phyloP scores from a whole-genome alignment of 192 early-diverging fungal species.

The Chytriomyces confervae region DNA sequence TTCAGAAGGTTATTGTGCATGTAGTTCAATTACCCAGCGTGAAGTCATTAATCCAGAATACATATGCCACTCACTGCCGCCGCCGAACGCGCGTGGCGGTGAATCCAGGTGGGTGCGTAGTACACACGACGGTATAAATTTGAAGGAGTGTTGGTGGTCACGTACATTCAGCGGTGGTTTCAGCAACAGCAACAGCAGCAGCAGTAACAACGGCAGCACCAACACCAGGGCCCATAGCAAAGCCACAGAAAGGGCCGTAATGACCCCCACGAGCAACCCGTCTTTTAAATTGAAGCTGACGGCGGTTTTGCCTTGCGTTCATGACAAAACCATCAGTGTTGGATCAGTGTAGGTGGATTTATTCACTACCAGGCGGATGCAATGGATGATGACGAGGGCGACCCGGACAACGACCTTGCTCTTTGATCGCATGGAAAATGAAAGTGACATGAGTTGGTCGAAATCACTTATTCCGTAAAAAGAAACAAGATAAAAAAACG shows the following conservation, averaged over 20 bases:
- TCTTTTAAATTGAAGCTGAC: constrained; percentile 86
- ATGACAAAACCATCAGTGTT: constrained; percentile 53
- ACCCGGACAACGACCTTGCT: constrained; percentile 39
- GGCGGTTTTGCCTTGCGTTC: constrained; percentile 83
- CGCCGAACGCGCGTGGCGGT: too few relatives aligned
- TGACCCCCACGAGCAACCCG: constrained; percentile 76
- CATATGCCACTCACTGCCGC: too few relatives aligned
- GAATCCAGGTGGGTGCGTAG: too few relatives aligned
- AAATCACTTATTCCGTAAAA: not conserved
- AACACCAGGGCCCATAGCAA: not conserved
- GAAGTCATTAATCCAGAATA: too few relatives aligned
- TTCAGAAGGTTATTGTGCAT: too few relatives aligned
- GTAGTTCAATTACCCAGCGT: too few relatives aligned
- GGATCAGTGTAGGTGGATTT: constrained; percentile 48
- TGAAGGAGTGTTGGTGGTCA: too few relatives aligned
- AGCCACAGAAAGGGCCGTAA: not conserved
- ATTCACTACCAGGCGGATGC: constrained; percentile 86
- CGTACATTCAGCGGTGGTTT: not conserved
- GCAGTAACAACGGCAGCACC: not conserved
- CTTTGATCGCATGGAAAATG: not conserved
- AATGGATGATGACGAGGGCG: constrained; percentile 88
- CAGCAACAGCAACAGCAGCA: not conserved
- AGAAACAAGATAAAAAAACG: not conserved
- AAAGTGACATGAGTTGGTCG: too few relatives aligned
- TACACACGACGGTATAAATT: too few relatives aligned